These are phyloP conservation scores for Talaromyces amestolkiae DNA, from an alignment of 2,329 filamentous ascomycete genomes.

Conservation along the genomic window DNA sequence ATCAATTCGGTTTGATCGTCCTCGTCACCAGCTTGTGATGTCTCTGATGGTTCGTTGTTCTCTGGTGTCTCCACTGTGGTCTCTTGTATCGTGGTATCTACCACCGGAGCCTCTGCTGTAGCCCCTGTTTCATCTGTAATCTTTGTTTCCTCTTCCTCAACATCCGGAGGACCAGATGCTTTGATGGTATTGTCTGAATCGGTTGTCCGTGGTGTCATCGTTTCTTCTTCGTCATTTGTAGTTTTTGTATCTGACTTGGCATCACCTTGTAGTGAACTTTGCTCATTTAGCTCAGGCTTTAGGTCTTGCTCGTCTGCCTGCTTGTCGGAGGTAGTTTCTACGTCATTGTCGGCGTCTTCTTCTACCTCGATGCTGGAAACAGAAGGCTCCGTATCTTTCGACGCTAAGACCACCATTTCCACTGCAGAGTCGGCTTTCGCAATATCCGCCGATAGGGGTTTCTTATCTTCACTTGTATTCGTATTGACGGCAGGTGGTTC, in stretches of 20 bases:
- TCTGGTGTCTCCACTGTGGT: neutral
- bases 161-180: neutral
- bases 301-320: neutral
- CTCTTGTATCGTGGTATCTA: neutral
- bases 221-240: neutral
- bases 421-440: constrained; percentile 27
- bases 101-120: neutral
- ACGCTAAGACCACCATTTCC: constrained; percentile 23
- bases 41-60: neutral
- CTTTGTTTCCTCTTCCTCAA: neutral
- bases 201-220: constrained; percentile 2
- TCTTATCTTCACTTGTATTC: constrained; percentile 13
- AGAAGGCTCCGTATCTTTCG: constrained; percentile 10
- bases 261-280: neutral
- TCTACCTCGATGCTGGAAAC: neutral
- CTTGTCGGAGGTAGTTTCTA: neutral
- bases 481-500: neutral
- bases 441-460: constrained; percentile 19
- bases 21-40: neutral
- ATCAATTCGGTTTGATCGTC: constrained; percentile 4
- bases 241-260: neutral
- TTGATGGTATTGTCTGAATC: constrained; percentile 8
- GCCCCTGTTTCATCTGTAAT: neutral
- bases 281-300: neutral
- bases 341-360: neutral